Evolutionary conservation across 352 stramenopile species (phyloP).

Genomic region (Pythium vanterpoolii): DNA sequence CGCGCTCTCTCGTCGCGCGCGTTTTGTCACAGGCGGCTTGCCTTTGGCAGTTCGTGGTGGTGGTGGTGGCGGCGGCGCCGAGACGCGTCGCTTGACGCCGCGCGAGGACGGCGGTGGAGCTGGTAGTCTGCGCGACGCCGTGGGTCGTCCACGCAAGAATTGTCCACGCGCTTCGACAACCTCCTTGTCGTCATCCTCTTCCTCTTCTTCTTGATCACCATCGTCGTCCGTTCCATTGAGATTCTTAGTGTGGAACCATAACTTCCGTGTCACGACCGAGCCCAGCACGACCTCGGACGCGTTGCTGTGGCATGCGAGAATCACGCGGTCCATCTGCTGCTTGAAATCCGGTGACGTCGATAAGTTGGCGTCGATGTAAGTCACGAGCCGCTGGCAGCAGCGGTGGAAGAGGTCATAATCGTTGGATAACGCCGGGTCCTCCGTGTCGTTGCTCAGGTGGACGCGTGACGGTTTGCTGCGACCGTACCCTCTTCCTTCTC

Average conservation of each 20-base stretch:
- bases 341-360: constrained; percentile 46
- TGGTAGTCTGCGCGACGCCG: background rate
- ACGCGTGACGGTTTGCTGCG: background rate
- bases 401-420: constrained; percentile 61
- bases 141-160: background rate
- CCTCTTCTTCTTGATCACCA: constrained; percentile 2
- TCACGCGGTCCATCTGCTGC: constrained; percentile 70
- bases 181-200: constrained; percentile 14
- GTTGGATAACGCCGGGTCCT: constrained; percentile 7
- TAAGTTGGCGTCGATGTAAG: constrained; percentile 68
- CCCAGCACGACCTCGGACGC: constrained; percentile 46
- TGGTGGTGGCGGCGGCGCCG: constrained; percentile 6
- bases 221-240: constrained; percentile 4
- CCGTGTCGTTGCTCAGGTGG: background rate
- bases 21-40: constrained; percentile 15
- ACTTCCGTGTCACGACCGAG: constrained; percentile 55
- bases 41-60: constrained; percentile 2
- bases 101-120: background rate
- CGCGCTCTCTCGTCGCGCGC: constrained; percentile 11
- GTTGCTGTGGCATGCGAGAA: constrained; percentile 59
- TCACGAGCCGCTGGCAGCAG: constrained; percentile 53
- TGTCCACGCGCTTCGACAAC: background rate
- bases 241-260: constrained; percentile 47
- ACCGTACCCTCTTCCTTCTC: background rate
- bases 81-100: constrained; percentile 8